Conservation (phyloP, 352 stramenopile species). For the Phytophthora pseudosyringae region DNA sequence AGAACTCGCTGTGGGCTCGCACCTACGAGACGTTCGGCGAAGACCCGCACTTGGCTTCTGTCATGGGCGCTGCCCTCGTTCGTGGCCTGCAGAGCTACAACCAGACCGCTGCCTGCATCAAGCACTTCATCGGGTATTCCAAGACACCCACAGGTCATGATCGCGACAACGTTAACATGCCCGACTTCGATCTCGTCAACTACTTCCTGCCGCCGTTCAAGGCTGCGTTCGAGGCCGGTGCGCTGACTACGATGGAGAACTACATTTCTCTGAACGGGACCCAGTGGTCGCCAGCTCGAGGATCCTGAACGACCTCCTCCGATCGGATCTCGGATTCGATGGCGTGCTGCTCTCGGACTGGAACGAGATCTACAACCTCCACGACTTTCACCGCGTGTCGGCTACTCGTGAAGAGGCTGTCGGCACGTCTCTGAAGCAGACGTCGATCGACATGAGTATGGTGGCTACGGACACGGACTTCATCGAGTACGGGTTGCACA, state of each 20-base stretch:
- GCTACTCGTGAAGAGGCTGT: constrained; percentile 55
- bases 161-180: constrained; percentile 11
- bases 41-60: constrained; percentile 80
- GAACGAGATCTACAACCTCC: constrained; percentile 89
- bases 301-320: constrained; percentile 73
- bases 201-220: constrained; percentile 82
- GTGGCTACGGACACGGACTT: constrained; percentile 51
- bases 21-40: constrained; percentile 94
- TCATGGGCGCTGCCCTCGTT: constrained; percentile 73
- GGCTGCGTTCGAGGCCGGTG: constrained; percentile 70
- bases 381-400: constrained; percentile 57
- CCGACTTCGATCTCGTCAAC: constrained; percentile 72
- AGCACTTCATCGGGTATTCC: constrained; percentile 87
- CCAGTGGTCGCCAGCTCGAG: constrained; percentile 80
- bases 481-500: constrained; percentile 47
- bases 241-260: constrained; percentile 89
- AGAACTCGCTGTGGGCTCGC: constrained; percentile 86
- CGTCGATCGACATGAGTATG: constrained; percentile 92
- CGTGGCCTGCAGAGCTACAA: constrained; percentile 76
- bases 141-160: constrained; percentile 20
- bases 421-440: constrained; percentile 63
- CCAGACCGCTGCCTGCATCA: constrained; percentile 79
- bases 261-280: constrained; percentile 92
- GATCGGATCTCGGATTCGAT: constrained; percentile 78
- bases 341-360: constrained; percentile 91